Conservation (phyloP, 768 basidiomycete genomes). For the Lactarius indigo region DNA sequence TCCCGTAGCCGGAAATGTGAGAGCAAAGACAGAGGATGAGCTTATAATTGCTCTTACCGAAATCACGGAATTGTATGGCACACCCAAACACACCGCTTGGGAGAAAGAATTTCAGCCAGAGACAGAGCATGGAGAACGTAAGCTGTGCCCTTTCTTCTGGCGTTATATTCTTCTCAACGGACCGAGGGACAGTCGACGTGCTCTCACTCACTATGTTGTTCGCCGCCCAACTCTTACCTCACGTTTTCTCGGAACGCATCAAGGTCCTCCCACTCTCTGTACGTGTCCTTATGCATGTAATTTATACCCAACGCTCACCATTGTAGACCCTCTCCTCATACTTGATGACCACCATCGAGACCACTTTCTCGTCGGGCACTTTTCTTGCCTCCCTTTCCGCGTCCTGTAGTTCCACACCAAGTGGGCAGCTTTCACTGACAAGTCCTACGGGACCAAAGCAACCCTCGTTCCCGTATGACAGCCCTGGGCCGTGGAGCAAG, state of each 20-base stretch:
- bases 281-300: conserved; percentile 26
- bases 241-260: conserved; percentile 52
- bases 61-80: conserved; percentile 57
- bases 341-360: conserved; percentile 43
- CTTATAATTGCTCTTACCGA: conserved; percentile 69
- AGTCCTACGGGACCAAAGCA: conserved; percentile 1
- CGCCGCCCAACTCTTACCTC: conserved; percentile 56
- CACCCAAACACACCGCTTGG: conserved; percentile 44
- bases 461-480: conserved; percentile 18
- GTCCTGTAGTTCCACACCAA: conserved; percentile 29
- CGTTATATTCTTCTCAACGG: not conserved
- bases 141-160: not conserved
- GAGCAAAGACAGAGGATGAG: conserved; percentile 57
- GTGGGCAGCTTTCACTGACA: conserved; percentile 19
- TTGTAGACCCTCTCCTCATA: conserved; percentile 36
- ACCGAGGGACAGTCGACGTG: conserved; percentile 23
- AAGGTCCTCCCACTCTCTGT: conserved; percentile 57
- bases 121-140: conserved; percentile 41
- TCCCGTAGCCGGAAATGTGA: conserved; percentile 32
- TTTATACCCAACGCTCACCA: conserved; percentile 12
- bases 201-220: conserved; percentile 39
- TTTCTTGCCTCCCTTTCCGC: conserved; percentile 49
- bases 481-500: conserved; percentile 12
- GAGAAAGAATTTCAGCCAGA: conserved; percentile 64
- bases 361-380: conserved; percentile 53